These are phyloP conservation scores for Talinum fruticosum DNA, from an alignment of 148 eudicot species.

Conservation along the genomic window DNA sequence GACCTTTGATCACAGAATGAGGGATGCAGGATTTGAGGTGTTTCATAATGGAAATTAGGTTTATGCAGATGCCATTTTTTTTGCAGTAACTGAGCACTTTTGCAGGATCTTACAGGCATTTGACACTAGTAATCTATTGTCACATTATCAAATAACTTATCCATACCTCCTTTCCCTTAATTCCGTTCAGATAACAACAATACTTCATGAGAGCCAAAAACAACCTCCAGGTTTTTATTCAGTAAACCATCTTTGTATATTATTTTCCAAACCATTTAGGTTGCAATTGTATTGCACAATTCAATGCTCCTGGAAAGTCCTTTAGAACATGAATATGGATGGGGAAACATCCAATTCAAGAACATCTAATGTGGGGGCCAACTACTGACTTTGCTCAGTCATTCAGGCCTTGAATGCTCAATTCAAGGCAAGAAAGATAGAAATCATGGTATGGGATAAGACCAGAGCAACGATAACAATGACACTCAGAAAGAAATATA, in stretches of 20 bases:
- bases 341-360: not conserved
- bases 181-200: not conserved
- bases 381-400: not conserved
- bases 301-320: not conserved
- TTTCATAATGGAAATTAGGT: not conserved
- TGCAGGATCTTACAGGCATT: too few relatives aligned
- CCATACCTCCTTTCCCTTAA: not conserved
- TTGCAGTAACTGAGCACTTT: too few relatives aligned
- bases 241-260: not conserved
- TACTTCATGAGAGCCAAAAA: not conserved
- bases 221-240: too few relatives aligned
- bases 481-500: too few relatives aligned
- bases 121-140: too few relatives aligned
- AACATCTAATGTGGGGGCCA: not conserved
- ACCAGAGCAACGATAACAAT: not conserved
- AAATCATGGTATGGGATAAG: not conserved
- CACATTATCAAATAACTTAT: not conserved
- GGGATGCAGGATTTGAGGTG: not conserved
- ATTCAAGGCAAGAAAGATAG: not conserved
- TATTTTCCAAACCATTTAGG: not conserved
- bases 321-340: not conserved
- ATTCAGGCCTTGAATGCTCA: not conserved
- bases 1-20: not conserved
- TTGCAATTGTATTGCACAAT: not conserved
- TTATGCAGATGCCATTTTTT: not conserved